Percentiles rank a stretch among this genome's conserved stretches.
Evolutionary conservation across 2,329 filamentous ascomycete genomes (phyloP).

Genomic region (Alternaria panax): DNA sequence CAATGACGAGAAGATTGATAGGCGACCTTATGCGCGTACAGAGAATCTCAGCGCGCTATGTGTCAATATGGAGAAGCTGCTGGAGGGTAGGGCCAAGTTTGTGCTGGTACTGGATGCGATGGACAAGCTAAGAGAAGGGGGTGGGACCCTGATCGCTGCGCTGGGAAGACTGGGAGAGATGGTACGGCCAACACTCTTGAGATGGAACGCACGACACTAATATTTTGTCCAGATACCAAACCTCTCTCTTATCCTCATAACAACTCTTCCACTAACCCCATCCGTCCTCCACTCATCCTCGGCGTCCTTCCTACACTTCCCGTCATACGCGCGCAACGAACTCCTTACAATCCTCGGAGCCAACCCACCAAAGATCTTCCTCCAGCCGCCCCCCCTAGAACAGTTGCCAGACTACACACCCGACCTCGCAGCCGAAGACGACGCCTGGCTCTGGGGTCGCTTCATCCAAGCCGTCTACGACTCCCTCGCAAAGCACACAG

Average conservation of each 20-base stretch:
- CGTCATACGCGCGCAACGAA: slow-evolving; percentile 82
- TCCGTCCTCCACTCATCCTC: slow-evolving; percentile 71
- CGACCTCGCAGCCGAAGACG: slow-evolving; percentile 62
- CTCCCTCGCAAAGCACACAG: slow-evolving; percentile 79
- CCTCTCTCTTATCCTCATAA: slow-evolving; percentile 78
- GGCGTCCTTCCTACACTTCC: slow-evolving; percentile 80
- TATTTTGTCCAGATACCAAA: slow-evolving; percentile 69
- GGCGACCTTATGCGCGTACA: slow-evolving; percentile 67
- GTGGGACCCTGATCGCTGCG: slow-evolving; percentile 79
- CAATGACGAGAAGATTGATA: slow-evolving; percentile 52
- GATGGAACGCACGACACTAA: slow-evolving; percentile 2
- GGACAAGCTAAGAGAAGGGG: slow-evolving; percentile 81
- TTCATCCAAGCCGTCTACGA: slow-evolving; percentile 90
- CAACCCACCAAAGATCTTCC: slow-evolving; percentile 57
- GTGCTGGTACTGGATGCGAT: slow-evolving; percentile 88
- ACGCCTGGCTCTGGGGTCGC: slow-evolving; percentile 75
- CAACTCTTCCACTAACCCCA: slow-evolving; percentile 73
- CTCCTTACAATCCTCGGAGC: slow-evolving; percentile 76
- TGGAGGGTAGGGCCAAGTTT: slow-evolving; percentile 68
- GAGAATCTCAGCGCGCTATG: slow-evolving; percentile 81
- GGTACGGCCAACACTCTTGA: slow-evolving; percentile 58
- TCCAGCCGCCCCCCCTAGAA: slow-evolving; percentile 44
- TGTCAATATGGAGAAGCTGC: slow-evolving; percentile 72
- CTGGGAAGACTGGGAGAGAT: slow-evolving; percentile 82
- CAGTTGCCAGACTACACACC: slow-evolving; percentile 57